phyloP scores from a whole-genome alignment of 192 early-diverging fungal species.

The Podila epicladia region DNA sequence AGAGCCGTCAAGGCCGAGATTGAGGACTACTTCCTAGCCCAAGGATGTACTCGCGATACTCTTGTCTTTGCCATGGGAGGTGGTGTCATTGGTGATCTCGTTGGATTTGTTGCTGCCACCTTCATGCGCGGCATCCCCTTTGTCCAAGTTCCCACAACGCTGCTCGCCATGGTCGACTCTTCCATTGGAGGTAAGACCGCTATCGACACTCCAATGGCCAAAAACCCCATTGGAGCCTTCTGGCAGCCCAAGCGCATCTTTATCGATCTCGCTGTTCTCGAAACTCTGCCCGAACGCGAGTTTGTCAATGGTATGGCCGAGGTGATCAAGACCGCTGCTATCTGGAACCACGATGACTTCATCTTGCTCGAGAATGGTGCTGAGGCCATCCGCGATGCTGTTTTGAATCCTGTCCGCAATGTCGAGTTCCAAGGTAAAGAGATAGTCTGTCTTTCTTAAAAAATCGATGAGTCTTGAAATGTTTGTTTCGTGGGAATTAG shows the following conservation, averaged over 20 bases:
- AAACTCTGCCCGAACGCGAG: conserved; percentile 89
- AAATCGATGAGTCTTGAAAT: background rate
- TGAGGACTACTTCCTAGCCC: conserved; percentile 90
- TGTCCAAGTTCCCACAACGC: conserved; percentile 94
- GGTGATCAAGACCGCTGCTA: conserved; percentile 97
- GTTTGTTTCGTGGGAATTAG: background rate
- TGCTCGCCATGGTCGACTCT: conserved; percentile 98
- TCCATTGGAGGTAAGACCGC: conserved; percentile 98
- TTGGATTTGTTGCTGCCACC: conserved; percentile 96
- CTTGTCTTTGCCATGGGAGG: conserved; percentile 94
- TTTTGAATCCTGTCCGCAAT: conserved; percentile 57
- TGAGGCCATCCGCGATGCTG: conserved; percentile 81
- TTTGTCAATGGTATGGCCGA: conserved; percentile 98
- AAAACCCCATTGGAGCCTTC: conserved; percentile 96
- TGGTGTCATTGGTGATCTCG: conserved; percentile 96
- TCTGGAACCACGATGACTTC: conserved; percentile 91
- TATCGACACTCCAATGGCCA: conserved; percentile 94
- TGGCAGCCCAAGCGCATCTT: conserved; percentile 95
- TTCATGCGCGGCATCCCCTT: conserved; percentile 98
- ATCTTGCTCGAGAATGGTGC: conserved; percentile 86
- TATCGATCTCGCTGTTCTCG: conserved; percentile 88
- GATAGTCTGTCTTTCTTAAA: background rate
- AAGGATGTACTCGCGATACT: conserved; percentile 92
- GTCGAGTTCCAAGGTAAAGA: conserved; percentile 58
- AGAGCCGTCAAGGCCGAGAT: conserved; percentile 85